Evolutionary conservation across 768 basidiomycete genomes (phyloP).

Genomic region (Amanita rimosa): DNA sequence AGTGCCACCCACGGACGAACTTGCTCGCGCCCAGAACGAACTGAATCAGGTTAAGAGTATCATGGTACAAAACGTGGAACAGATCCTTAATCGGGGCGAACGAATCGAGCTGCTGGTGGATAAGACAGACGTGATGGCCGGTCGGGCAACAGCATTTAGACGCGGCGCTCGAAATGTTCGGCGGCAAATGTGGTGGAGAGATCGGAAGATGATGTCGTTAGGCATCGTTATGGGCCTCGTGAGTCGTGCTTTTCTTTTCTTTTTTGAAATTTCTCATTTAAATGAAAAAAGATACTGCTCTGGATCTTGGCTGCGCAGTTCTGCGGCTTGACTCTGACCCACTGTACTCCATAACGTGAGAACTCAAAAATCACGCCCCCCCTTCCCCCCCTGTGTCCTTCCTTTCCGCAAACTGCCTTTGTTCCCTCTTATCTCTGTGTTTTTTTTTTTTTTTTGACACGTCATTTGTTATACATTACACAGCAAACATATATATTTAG

Average conservation of each 20-base stretch:
- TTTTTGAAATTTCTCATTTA: too few relatives aligned
- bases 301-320: constrained; percentile 84
- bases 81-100: constrained; percentile 89
- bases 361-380: too few relatives aligned
- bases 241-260: too few relatives aligned
- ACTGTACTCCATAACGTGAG: constrained; percentile 31
- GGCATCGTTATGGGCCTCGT: constrained; percentile 64
- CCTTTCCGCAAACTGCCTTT: not conserved
- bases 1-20: constrained; percentile 77
- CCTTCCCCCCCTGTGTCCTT: not conserved
- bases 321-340: constrained; percentile 74
- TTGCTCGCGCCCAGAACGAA: constrained; percentile 83
- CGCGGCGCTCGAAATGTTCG: constrained; percentile 77
- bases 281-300: constrained; percentile 51
- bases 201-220: constrained; percentile 56
- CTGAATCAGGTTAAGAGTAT: constrained; percentile 88
- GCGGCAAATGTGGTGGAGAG: constrained; percentile 87
- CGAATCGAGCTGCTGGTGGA: constrained; percentile 92
- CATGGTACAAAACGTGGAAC: constrained; percentile 98
- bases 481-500: not conserved
- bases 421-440: too few relatives aligned
- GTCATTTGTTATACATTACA: not conserved
- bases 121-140: constrained; percentile 93
- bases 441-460: not conserved
- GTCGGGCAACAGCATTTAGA: constrained; percentile 88